Percentiles rank a stretch among this genome's conserved stretches.
Conservation (phyloP, 2,329 filamentous ascomycete species). For the Aspergillus ochraceus region DNA sequence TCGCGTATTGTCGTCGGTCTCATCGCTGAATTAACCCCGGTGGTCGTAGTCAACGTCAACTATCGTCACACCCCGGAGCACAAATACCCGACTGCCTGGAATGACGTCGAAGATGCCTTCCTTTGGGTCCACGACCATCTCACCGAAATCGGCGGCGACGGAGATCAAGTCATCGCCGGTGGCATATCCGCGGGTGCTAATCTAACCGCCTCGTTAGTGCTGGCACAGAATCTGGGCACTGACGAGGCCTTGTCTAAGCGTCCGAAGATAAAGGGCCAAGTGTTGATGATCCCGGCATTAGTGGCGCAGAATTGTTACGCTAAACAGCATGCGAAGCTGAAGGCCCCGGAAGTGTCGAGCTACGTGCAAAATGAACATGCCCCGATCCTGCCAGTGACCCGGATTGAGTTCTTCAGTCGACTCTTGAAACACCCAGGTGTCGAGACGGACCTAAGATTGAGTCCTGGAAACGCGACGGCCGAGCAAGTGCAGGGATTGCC, state of each 20-base stretch:
- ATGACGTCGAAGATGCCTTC: constrained; percentile 56
- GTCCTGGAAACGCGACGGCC: constrained; percentile 36
- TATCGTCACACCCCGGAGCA: constrained; percentile 61
- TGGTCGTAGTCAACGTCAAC: constrained; percentile 56
- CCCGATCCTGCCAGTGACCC: constrained; percentile 48
- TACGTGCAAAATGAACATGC: constrained; percentile 50
- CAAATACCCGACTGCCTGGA: constrained; percentile 53
- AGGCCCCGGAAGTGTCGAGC: constrained; percentile 44
- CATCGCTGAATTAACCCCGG: constrained; percentile 18
- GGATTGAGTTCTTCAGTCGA: constrained; percentile 34
- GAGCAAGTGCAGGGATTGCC: constrained; percentile 43
- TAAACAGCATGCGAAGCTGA: constrained; percentile 37
- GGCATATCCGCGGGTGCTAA: constrained; percentile 52
- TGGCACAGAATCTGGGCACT: constrained; percentile 38
- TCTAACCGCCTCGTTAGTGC: constrained; percentile 44
- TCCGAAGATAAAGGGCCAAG: constrained; percentile 49
- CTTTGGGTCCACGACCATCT: constrained; percentile 54
- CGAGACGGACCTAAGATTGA: constrained; percentile 39
- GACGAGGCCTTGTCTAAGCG: constrained; percentile 18
- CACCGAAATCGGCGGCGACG: constrained; percentile 39
- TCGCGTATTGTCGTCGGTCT: constrained; percentile 45
- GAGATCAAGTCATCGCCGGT: constrained; percentile 45
- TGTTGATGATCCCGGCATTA: constrained; percentile 54
- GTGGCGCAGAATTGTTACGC: constrained; percentile 37
- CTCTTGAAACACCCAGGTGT: constrained; percentile 26